These are phyloP conservation scores for Phoma sp. DNA, from an alignment of 2,329 filamentous ascomycete species.

Conservation along the genomic window DNA sequence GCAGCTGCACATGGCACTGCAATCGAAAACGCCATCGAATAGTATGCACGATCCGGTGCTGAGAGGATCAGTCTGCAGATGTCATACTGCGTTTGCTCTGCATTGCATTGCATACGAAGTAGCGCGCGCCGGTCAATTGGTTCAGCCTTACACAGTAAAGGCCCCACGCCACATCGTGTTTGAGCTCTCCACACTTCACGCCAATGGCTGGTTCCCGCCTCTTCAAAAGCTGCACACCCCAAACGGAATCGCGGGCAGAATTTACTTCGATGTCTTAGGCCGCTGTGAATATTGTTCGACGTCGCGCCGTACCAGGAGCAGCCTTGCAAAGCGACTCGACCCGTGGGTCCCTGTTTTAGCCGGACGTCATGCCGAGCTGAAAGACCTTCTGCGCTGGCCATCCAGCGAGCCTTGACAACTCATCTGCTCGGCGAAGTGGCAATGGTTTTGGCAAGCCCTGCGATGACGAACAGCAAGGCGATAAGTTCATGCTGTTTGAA, in stretches of 20 bases:
- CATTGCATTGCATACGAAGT: conserved; percentile 18
- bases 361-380: conserved; percentile 23
- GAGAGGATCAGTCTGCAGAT: conserved; percentile 41
- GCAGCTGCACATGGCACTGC: conserved; percentile 15
- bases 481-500: conserved; percentile 8
- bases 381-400: conserved; percentile 27
- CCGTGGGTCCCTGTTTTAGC: conserved; percentile 6
- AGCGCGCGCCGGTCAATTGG: conserved; percentile 22
- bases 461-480: conserved; percentile 17
- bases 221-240: conserved; percentile 25
- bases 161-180: conserved; percentile 36
- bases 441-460: conserved; percentile 11
- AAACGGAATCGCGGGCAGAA: conserved; percentile 9
- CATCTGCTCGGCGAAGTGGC: conserved; percentile 25
- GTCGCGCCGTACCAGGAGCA: conserved; percentile 5
- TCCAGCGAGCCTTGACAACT: conserved; percentile 31
- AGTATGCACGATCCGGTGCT: conserved; percentile 21
- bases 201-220: conserved; percentile 37
- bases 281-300: conserved; percentile 12
- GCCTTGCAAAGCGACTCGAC: conserved; percentile 11
- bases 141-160: conserved; percentile 20
- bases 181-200: conserved; percentile 30
- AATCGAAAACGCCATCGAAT: conserved; percentile 17
- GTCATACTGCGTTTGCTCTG: conserved; percentile 39
- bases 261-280: background rate